Conservation (phyloP, 2,329 filamentous ascomycete species). For the Gaeumannomyces tritici region DNA sequence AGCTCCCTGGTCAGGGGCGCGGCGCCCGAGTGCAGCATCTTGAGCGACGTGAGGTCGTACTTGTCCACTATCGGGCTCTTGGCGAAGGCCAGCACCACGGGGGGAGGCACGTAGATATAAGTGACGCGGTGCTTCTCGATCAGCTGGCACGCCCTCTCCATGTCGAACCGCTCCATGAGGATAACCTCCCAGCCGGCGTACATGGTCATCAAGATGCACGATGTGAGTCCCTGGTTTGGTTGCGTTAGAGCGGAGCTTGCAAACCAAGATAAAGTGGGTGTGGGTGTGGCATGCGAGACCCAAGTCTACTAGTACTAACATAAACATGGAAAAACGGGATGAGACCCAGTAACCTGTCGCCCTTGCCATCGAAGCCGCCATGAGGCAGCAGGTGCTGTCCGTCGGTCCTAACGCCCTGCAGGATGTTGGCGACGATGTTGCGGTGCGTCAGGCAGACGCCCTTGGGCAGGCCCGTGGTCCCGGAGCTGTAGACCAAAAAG, state of each 20-base stretch:
- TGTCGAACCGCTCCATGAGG: slow-evolving; percentile 71
- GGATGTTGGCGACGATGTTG: slow-evolving; percentile 70
- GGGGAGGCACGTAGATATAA: slow-evolving; percentile 75
- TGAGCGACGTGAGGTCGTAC: slow-evolving; percentile 70
- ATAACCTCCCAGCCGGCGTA: slow-evolving; percentile 57
- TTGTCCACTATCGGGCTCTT: slow-evolving; percentile 71
- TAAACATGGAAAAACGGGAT: slow-evolving; percentile 91
- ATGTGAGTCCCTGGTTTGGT: slow-evolving; percentile 48
- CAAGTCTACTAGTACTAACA: slow-evolving; percentile 46
- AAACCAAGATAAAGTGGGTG: no score
- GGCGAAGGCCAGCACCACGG: slow-evolving; percentile 68
- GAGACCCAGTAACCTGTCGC: slow-evolving; percentile 68
- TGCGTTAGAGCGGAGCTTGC: neutral
- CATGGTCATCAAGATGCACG: slow-evolving; percentile 59
- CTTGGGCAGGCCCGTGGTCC: slow-evolving; percentile 86
- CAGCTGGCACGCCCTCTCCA: slow-evolving; percentile 66
- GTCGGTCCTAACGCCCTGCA: slow-evolving; percentile 46
- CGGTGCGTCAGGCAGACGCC: slow-evolving; percentile 78
- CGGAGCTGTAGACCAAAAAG: slow-evolving; percentile 81
- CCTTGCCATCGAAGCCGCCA: slow-evolving; percentile 48
- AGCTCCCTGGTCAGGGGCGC: slow-evolving; percentile 77
- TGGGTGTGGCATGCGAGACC: no score
- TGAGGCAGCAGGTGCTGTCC: slow-evolving; percentile 44
- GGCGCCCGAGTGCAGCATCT: slow-evolving; percentile 80
- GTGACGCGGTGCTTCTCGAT: slow-evolving; percentile 70